Percentiles rank a stretch among this genome's conserved stretches.
phyloP scores from a whole-genome alignment of 805 yeast species.

The Blastobotrys terrestris region DNA sequence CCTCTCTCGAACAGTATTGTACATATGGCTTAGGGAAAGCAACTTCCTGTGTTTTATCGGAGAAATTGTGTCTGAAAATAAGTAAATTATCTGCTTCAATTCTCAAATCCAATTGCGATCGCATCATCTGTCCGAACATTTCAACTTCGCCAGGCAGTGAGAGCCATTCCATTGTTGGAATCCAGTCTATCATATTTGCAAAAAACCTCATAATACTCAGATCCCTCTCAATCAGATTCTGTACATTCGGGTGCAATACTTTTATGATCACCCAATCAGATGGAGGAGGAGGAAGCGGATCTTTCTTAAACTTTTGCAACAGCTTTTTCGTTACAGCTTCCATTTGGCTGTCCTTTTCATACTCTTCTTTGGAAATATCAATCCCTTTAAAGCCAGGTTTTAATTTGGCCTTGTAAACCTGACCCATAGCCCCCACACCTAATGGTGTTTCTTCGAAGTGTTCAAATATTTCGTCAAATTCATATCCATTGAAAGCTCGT shows the following conservation, averaged over 20 bases:
- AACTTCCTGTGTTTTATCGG: slow-evolving; percentile 44
- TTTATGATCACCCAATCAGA: slow-evolving; percentile 70
- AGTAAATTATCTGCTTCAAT: slow-evolving; percentile 80
- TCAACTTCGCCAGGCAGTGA: slow-evolving; percentile 91
- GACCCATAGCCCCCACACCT: slow-evolving; percentile 99
- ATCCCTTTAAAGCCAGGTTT: slow-evolving; percentile 4
- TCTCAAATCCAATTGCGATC: slow-evolving; percentile 78
- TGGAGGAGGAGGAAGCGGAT: slow-evolving; percentile 15
- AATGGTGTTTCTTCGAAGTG: slow-evolving; percentile 70
- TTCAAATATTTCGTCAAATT: slow-evolving; percentile 72
- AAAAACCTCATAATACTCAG: slow-evolving; percentile 75
- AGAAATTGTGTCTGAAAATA: slow-evolving; percentile 66
- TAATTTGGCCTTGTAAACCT: slow-evolving; percentile 75
- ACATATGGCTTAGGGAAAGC: slow-evolving; percentile 76
- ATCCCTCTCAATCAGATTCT: slow-evolving; percentile 67
- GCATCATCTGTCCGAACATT: slow-evolving; percentile 81
- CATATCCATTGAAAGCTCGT: slow-evolving; percentile 49
- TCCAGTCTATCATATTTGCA: slow-evolving; percentile 58
- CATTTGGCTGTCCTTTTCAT: slow-evolving; percentile 8
- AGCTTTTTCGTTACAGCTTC: background rate
- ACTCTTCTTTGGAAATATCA: slow-evolving; percentile 21
- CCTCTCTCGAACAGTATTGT: slow-evolving; percentile 56
- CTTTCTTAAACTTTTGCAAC: background rate
- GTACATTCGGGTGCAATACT: slow-evolving; percentile 86
- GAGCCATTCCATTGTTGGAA: slow-evolving; percentile 98